These are phyloP conservation scores for Scheffersomyces lignicola DNA, from an alignment of 1,139 yeast genomes.

Conservation along the genomic window DNA sequence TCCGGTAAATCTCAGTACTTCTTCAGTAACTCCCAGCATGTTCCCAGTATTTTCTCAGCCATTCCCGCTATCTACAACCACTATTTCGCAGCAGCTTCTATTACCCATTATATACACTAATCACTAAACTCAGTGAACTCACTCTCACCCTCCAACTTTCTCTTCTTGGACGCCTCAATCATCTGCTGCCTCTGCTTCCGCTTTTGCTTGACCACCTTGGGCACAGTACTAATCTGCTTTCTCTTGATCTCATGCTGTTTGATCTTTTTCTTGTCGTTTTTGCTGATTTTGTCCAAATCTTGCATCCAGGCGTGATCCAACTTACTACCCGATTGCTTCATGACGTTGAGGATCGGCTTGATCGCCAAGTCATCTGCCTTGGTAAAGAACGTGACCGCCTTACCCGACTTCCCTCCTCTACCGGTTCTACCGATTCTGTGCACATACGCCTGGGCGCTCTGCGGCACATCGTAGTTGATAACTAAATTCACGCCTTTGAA, in stretches of 20 bases:
- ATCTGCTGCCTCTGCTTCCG: conserved; percentile 64
- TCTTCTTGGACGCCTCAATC: conserved; percentile 76
- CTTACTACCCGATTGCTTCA: conserved; percentile 87
- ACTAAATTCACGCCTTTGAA: conserved; percentile 94
- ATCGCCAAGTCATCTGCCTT: conserved; percentile 79
- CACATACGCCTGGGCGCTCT: conserved; percentile 89
- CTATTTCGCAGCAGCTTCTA: too few relatives aligned
- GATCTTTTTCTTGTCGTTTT: conserved; percentile 63
- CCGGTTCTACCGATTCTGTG: conserved; percentile 99
- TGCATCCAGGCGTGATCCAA: conserved; percentile 65
- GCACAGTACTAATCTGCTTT: conserved; percentile 83
- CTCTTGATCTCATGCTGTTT: conserved; percentile 66
- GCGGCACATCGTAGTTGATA: conserved; percentile 95
- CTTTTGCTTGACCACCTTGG: conserved; percentile 65
- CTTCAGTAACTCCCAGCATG: too few relatives aligned
- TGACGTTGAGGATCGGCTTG: conserved; percentile 86
- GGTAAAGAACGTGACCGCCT: conserved; percentile 89
- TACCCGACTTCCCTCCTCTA: conserved; percentile 85
- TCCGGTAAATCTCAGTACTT: too few relatives aligned
- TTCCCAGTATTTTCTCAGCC: too few relatives aligned
- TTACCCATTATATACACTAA: conserved; percentile 5
- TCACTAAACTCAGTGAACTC: background rate
- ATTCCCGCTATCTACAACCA: too few relatives aligned
- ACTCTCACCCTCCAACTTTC: conserved; percentile 35
- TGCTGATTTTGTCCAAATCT: conserved; percentile 65